Conservation (phyloP, 2,329 filamentous ascomycete species). For the Pseudogymnoascus sp. region DNA sequence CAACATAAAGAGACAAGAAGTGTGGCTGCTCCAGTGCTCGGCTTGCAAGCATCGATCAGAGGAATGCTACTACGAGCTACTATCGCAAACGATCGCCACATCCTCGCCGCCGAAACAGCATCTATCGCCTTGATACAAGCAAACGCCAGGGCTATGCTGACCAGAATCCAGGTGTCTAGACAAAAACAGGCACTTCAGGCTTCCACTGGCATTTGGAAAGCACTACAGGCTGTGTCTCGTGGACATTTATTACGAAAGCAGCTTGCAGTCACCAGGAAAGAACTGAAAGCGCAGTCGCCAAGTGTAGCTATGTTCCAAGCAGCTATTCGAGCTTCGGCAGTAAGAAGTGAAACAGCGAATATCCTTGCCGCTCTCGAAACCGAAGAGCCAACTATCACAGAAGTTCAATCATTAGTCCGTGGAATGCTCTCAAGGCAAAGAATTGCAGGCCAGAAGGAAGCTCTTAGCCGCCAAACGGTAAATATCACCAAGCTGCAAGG, state of each 20-base stretch:
- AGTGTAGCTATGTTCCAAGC: slow-evolving; percentile 28
- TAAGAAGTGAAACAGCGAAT: slow-evolving; percentile 42
- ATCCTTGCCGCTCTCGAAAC: slow-evolving; percentile 41
- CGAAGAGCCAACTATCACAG: slow-evolving; percentile 39
- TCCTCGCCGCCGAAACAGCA: slow-evolving; percentile 32
- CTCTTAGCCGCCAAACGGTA: slow-evolving; percentile 49
- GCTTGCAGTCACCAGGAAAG: slow-evolving; percentile 38
- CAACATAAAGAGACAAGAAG: slow-evolving; percentile 41
- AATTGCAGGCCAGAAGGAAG: slow-evolving; percentile 41
- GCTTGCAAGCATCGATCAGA: slow-evolving; percentile 59
- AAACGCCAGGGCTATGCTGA: slow-evolving; percentile 54
- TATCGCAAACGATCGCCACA: slow-evolving; percentile 39
- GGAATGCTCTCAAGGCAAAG: slow-evolving; percentile 52
- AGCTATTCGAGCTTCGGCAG: slow-evolving; percentile 42
- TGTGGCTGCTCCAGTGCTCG: slow-evolving; percentile 43
- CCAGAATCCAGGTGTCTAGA: slow-evolving; percentile 44
- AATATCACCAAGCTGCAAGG: slow-evolving; percentile 59
- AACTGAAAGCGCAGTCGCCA: slow-evolving; percentile 43
- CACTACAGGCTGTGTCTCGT: slow-evolving; percentile 34
- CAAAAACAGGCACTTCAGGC: slow-evolving; percentile 45
- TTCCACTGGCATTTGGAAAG: slow-evolving; percentile 43
- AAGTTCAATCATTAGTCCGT: slow-evolving; percentile 51
- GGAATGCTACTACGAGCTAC: slow-evolving; percentile 55
- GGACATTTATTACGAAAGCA: slow-evolving; percentile 42
- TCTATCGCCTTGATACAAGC: slow-evolving; percentile 55